Percentiles rank a stretch among this genome's conserved stretches.
These are phyloP conservation scores for Moesziomyces globuligerus DNA, from an alignment of 1,284 basidiomycete species.

Conservation along the genomic window DNA sequence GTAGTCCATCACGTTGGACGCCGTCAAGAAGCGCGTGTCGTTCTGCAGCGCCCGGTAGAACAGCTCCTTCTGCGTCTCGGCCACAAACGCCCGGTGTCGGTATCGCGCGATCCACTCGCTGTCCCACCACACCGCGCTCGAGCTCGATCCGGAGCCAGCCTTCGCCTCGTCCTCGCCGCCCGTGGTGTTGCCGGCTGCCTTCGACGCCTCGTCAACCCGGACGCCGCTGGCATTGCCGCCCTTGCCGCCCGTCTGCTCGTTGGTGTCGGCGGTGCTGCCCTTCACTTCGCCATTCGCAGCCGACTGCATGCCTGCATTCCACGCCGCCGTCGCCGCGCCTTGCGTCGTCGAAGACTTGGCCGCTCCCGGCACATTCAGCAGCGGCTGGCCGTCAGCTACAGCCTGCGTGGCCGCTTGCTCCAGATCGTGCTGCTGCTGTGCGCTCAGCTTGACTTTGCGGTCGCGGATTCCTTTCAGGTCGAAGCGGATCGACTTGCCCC, in stretches of 20 bases:
- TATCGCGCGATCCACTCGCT: conserved; percentile 52
- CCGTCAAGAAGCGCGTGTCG: conserved; percentile 57
- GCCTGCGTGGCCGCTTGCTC: conserved; percentile 21
- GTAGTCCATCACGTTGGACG: conserved; percentile 63
- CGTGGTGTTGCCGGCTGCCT: not conserved
- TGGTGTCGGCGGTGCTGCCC: conserved; percentile 1
- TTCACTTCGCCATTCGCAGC: not conserved
- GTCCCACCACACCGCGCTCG: conserved; percentile 51
- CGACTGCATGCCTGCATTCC: conserved; percentile 24
- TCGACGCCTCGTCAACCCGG: too few relatives aligned
- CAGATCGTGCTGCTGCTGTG: conserved; percentile 36
- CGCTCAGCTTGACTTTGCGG: conserved; percentile 48
- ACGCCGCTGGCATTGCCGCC: too few relatives aligned
- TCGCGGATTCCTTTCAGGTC: conserved; percentile 63
- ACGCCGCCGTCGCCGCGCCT: conserved; percentile 20
- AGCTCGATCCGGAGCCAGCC: conserved; percentile 9
- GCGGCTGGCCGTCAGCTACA: conserved; percentile 14
- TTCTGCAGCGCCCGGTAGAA: conserved; percentile 54
- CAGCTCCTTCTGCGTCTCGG: conserved; percentile 50
- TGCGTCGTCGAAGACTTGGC: conserved; percentile 17
- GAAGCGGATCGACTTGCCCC: conserved; percentile 47
- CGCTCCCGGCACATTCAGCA: conserved; percentile 32
- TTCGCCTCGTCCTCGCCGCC: conserved; percentile 8
- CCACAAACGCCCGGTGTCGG: conserved; percentile 48
- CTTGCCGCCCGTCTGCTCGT: conserved; percentile 2